Evolutionary conservation across 768 basidiomycete genomes (phyloP).

Genomic region (Rhizopogon roseolus): DNA sequence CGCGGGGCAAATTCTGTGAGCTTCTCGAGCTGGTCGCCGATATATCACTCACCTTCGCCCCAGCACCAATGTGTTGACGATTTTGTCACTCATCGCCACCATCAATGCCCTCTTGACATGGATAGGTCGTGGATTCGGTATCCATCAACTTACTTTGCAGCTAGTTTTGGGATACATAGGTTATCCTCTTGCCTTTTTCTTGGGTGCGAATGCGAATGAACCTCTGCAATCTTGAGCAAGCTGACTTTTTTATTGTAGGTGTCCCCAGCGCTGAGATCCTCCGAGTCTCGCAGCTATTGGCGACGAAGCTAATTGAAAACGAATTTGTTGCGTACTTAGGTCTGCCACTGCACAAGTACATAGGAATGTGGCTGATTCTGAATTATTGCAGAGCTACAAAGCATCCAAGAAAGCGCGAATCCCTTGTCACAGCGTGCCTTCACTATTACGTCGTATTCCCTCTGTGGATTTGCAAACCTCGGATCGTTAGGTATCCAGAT

Average conservation of each 20-base stretch:
- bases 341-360: constrained; percentile 2
- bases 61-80: constrained; percentile 80
- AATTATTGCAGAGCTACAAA: constrained; percentile 26
- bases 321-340: constrained; percentile 75
- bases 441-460: constrained; percentile 81
- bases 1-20: constrained; percentile 82
- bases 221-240: background rate
- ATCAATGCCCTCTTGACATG: constrained; percentile 86
- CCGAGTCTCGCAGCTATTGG: constrained; percentile 73
- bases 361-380: background rate
- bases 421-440: constrained; percentile 70
- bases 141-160: constrained; percentile 77
- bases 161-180: constrained; percentile 83
- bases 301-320: constrained; percentile 83
- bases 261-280: constrained; percentile 82
- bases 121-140: constrained; percentile 84
- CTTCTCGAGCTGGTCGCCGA: constrained; percentile 2
- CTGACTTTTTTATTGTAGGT: constrained; percentile 30
- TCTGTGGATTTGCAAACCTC: constrained; percentile 90
- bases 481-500: constrained; percentile 85
- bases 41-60: constrained; percentile 7
- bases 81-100: constrained; percentile 74
- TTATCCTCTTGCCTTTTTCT: constrained; percentile 83
- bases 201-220: constrained; percentile 20
- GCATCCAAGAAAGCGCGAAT: constrained; percentile 42